Evolutionary conservation across 208 protist species (phyloP), one percentile per base, ranked within the genome.

Genomic region (Trichomonas vaginalis): DNA sequence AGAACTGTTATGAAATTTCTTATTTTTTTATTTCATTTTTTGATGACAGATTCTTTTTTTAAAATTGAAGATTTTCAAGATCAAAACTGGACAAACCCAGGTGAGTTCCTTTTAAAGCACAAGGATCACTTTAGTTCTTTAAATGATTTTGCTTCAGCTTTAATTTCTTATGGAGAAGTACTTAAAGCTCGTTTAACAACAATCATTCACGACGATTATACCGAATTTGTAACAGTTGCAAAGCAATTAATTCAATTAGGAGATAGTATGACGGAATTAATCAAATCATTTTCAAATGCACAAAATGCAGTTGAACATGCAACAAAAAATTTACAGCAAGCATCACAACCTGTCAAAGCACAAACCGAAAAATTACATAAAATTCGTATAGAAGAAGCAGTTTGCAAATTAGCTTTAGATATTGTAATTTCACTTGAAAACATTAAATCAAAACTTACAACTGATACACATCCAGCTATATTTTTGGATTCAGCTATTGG

Each of bases 171-270:
- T 92, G 45, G 40, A 35, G 86, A 92, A 51, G 45, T 15, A 39
- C 56, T 92, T 39, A 92, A 92, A 92, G 23, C 45, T 35, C 40
- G 45, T 10, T 39, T 92, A 56, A 92, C 86, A 51, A 51, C 40
- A 39, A 92, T 92, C 39, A 92, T 92, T 51, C 86, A 92, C 46
- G 86, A 92, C 37, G 86, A 92, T 92, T 92, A 92, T 39, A 45
- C 39, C 0, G 42, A 92, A 51, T 92, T 92, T 15, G 86, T 92
- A 27, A 51, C 86, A 35, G 51, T 92, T 39, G 48, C 86, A 39
- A 92, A 92, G 17, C 86, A 92, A 39, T 39, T 92, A 51, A 9
- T 92, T 46, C 86, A 92, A 51, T 51, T 92, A 39, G 86, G 86
- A 14, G 86, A 92, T 47, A 37, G 21, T 51, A 92, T 92, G 86